Base-by-base conservation (phyloP, 2,329 filamentous ascomycete species). In the Colletotrichum graminicola region DNA sequence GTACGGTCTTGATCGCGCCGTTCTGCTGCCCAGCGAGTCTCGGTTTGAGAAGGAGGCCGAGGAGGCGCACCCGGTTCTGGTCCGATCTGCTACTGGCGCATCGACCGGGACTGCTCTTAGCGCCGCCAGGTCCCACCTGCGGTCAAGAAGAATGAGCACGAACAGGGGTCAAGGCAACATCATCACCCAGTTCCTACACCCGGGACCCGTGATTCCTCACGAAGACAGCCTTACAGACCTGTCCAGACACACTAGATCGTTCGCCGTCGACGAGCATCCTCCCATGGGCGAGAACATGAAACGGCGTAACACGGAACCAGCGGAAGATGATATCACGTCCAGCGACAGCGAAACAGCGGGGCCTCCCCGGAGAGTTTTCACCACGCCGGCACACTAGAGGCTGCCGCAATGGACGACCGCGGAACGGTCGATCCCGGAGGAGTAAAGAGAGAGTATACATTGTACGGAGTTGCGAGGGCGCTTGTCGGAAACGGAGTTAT, bases 1-100 rank as follows among this genome's bases (percentile, higher is more conserved):
- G 0, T 92, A 92, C 76, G 89, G 89, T 4, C 85, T 92, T 2
- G 88, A 90, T 76, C 84, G 88, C n/a, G 88, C 88, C 56, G 87
- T 90, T 12, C 82, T 90, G 12, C 80, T 90, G 21, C 88, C 88
- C 5, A 89, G 86, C 76, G 88, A 90, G 75, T 80, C 86, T 32
- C 85, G 88, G 29, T 85, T 88, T 75, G 82, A 84, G 66, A 86
- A 84, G 70, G 88, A 90, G 76, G 84, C 83, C 3, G 85, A 85
- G 23, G 85, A 86, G 36, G 81, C 82, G 18, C 84, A 85, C 26
- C 80, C 81, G 2, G 77, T 77, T 4, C 76, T 83, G 16, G 76
- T 78, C n/a, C 79, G 80, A 21, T 79, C 81, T n/a, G 77, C 76
- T 54, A 84, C 82, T 14, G 76, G 73, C 10, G 67, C 76, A 1